Percentiles rank a stretch among this genome's conserved stretches.
These are phyloP conservation scores for Astrothelium macrocarpum DNA, from an alignment of 495 filamentous ascomycete genomes.

Conservation along the genomic window DNA sequence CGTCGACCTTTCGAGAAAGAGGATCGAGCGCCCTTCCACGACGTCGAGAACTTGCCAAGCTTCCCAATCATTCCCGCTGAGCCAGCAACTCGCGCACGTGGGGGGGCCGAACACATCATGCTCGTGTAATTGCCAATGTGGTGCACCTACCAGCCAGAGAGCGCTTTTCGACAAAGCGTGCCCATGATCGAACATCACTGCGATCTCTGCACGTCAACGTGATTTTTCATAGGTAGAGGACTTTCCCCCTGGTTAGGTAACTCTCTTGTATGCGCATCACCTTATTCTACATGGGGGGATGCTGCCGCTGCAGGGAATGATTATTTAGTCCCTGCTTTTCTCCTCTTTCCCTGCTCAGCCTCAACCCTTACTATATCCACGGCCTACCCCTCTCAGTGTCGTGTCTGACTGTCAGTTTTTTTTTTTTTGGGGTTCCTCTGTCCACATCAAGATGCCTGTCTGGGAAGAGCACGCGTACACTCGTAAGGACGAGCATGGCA, in stretches of 20 bases:
- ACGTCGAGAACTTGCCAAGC: background rate
- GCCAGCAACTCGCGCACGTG: conserved; percentile 2
- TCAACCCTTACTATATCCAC: background rate
- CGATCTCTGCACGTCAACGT: background rate
- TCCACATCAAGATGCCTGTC: background rate
- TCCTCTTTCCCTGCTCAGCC: background rate
- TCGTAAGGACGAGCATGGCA: background rate
- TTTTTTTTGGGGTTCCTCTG: background rate
- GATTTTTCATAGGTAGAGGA: background rate
- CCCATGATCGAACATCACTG: background rate
- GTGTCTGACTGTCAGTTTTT: too few relatives aligned
- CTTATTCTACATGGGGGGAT: background rate
- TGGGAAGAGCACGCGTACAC: conserved; percentile 2
- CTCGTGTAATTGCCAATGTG: background rate
- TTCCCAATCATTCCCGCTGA: background rate
- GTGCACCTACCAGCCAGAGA: background rate
- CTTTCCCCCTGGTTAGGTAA: too few relatives aligned
- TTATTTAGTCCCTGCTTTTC: background rate
- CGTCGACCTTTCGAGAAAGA: too few relatives aligned
- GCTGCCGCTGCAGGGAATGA: background rate
- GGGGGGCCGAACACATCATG: background rate
- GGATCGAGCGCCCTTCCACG: too few relatives aligned
- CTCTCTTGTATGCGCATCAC: too few relatives aligned
- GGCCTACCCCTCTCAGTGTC: background rate
- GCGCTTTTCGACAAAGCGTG: background rate